These are phyloP conservation scores for Clavaria fumosa DNA, from an alignment of 768 basidiomycete species.

Conservation along the genomic window DNA sequence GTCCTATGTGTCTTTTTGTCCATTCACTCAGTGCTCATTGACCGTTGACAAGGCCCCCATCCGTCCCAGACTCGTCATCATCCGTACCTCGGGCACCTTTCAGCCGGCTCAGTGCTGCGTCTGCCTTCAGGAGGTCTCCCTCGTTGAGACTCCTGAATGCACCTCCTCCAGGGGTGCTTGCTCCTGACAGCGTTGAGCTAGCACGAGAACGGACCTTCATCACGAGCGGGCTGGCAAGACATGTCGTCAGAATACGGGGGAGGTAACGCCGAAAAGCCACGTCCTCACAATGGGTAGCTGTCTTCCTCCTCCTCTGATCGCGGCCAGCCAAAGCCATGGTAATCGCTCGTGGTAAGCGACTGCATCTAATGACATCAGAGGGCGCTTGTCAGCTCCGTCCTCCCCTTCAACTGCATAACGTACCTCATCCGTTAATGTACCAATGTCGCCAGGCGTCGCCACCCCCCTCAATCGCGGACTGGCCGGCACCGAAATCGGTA, in stretches of 20 bases:
- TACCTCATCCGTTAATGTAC: conserved; percentile 78
- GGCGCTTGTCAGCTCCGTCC: conserved; percentile 1
- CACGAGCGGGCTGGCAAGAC: conserved; percentile 52
- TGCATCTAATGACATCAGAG: conserved; percentile 49
- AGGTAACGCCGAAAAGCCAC: conserved; percentile 8
- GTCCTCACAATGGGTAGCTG: conserved; percentile 70
- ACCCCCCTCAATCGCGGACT: conserved; percentile 75
- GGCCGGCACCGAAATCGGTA: conserved; percentile 67
- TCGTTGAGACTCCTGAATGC: conserved; percentile 71
- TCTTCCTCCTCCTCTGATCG: conserved; percentile 73
- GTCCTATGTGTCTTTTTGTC: too few relatives aligned
- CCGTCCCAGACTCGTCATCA: too few relatives aligned
- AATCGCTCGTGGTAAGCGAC: conserved; percentile 72
- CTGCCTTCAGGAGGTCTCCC: conserved; percentile 72
- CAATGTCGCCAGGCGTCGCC: conserved; percentile 89
- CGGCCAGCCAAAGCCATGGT: conserved; percentile 54
- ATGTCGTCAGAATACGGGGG: conserved; percentile 8
- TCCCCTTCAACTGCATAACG: conserved; percentile 10
- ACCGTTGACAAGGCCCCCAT: too few relatives aligned
- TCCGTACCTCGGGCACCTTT: too few relatives aligned
- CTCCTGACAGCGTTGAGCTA: conserved; percentile 52
- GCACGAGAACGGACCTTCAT: conserved; percentile 81
- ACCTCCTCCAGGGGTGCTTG: conserved; percentile 80
- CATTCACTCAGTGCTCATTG: too few relatives aligned
- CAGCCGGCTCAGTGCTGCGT: conserved; percentile 68